Conservation (phyloP, 1,139 yeast genomes). For the Yamadazyma triangularis region DNA sequence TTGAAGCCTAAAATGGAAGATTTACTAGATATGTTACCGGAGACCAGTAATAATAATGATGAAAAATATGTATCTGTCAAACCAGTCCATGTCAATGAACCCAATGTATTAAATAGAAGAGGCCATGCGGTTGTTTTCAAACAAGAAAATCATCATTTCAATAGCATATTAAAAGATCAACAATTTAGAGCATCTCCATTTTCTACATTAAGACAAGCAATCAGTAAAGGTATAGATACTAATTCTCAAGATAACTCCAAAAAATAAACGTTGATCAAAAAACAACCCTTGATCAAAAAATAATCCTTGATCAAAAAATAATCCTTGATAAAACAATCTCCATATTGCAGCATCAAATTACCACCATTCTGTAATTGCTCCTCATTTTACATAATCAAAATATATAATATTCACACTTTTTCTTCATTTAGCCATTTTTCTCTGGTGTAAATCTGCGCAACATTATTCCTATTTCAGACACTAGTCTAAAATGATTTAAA, state of each 20-base stretch:
- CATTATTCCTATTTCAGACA: too few relatives aligned
- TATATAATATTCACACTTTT: too few relatives aligned
- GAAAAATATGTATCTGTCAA: slow-evolving; percentile 10
- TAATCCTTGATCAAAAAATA: too few relatives aligned
- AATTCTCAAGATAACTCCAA: neutral
- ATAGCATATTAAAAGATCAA: slow-evolving; percentile 46
- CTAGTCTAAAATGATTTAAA: too few relatives aligned
- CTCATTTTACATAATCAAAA: too few relatives aligned
- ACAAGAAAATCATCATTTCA: slow-evolving; percentile 54
- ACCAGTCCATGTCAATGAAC: slow-evolving; percentile 39
- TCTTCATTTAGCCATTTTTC: too few relatives aligned
- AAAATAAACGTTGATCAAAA: too few relatives aligned
- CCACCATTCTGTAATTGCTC: too few relatives aligned
- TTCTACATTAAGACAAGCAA: slow-evolving; percentile 49
- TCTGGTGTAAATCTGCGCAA: too few relatives aligned
- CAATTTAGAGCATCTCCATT: slow-evolving; percentile 55
- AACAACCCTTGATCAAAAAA: too few relatives aligned
- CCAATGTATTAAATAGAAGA: slow-evolving; percentile 52
- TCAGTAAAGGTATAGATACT: slow-evolving; percentile 9
- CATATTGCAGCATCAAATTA: too few relatives aligned
- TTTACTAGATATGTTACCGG: slow-evolving; percentile 49
- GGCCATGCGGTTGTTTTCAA: slow-evolving; percentile 54
- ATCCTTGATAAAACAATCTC: too few relatives aligned
- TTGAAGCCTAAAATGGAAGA: slow-evolving; percentile 66
- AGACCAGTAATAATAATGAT: slow-evolving; percentile 7